Evolutionary conservation across 805 yeast species (phyloP).

Genomic region (Wickerhamiella occidentalis): DNA sequence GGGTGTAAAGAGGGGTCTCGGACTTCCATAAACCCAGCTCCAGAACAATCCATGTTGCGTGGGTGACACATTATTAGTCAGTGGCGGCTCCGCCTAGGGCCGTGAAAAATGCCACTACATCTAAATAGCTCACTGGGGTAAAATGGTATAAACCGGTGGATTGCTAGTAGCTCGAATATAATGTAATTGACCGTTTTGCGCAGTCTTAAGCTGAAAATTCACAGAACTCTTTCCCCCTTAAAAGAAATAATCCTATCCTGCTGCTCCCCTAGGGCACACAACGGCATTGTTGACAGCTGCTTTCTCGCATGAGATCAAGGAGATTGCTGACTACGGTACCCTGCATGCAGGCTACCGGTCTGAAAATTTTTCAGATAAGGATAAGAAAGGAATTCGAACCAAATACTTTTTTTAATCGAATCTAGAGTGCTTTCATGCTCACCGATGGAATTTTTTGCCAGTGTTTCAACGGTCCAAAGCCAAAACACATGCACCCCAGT

Average conservation of each 20-base stretch:
- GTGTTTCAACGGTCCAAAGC: neutral
- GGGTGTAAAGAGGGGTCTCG: neutral
- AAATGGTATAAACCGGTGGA: no score
- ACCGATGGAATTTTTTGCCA: neutral
- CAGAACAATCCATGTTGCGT: neutral
- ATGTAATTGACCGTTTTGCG: no score
- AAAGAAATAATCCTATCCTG: no score
- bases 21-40: no score
- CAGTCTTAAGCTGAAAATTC: no score
- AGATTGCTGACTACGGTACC: neutral
- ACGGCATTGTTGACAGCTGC: no score
- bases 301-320: slow-evolving; percentile 3
- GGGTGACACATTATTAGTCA: neutral
- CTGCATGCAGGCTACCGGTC: neutral
- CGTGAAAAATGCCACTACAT: neutral
- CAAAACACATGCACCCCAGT: neutral
- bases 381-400: neutral
- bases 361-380: neutral
- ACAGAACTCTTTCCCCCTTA: no score
- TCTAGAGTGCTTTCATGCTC: no score
- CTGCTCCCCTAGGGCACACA: no score
- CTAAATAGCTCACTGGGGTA: neutral
- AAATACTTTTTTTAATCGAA: no score
- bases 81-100: neutral
- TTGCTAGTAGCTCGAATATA: no score